Base-by-base conservation (phyloP, 1,284 basidiomycete species). In the Paramarasmius palmivorus region DNA sequence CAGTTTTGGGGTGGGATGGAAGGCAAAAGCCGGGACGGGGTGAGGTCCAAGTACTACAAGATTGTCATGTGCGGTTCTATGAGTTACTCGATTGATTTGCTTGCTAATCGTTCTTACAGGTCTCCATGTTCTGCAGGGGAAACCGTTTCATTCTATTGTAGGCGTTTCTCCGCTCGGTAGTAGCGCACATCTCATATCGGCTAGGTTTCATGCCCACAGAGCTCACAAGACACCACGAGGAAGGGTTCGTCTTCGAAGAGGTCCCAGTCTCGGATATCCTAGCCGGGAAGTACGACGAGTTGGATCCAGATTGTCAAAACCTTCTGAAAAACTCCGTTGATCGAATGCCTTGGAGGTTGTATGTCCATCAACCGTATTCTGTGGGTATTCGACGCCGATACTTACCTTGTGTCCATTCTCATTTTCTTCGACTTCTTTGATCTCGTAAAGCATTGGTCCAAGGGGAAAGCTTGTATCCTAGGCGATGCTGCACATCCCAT, bases 121-220 rank as follows among this genome's bases (percentile, higher is more conserved):
- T 64, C 65, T 4, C 67, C 69, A 5, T 70, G 68, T 52, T 59
- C 65, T 17, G 64, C 59, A 8, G 65, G 62, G 29, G 66, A 71
- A 19, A 60, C 68, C 40, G 63, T 68, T 15, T 68, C 68, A 1
- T 69, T 67, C 49, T 68, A 67, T 48, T 69, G 64, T 66, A 44
- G 49, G 63, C 49, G 14, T n/a, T 19, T 29, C 9, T 42, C 17
- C 12, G 22, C 19, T 7, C 49, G 14, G 7, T 29, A 32, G 20
- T 6, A 10, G 17, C 15, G 45, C 29, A 17, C 32, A 4, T 26
- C 35, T 35, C 17, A 29, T 10, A 17, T 52, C 25, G n/a, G 36
- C 6, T 23, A 69, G 65, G 68, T 37, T 71, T 71, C 54, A 71
- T 69, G 69, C 68, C 68, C 1, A 67, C 68, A 0, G 69, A 71